phyloP scores from a whole-genome alignment of 148 eudicot genomes.

The Nyssa sinensis region DNA sequence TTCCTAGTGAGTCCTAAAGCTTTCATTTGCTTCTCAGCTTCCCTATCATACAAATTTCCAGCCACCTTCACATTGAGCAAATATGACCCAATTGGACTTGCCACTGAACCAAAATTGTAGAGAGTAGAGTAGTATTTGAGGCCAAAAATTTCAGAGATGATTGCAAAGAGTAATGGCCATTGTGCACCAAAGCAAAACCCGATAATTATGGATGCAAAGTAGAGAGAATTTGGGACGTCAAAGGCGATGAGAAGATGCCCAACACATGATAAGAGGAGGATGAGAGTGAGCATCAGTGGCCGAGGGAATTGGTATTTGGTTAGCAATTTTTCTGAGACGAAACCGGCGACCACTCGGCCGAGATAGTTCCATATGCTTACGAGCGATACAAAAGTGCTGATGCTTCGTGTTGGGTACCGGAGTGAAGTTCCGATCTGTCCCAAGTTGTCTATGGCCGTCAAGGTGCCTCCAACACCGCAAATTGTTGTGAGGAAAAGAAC shows the following conservation, averaged over 20 bases:
- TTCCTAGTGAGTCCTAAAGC: constrained; percentile 18
- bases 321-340: constrained; percentile 19
- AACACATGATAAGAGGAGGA: constrained; percentile 9
- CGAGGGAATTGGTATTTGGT: constrained; percentile 19
- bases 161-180: constrained; percentile 21
- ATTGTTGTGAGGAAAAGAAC: constrained; percentile 15
- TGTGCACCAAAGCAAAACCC: constrained; percentile 37
- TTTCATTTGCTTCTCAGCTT: constrained; percentile 30
- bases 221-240: constrained; percentile 20
- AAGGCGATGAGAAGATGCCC: constrained; percentile 27
- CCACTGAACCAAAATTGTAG: constrained; percentile 30
- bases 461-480: constrained; percentile 23
- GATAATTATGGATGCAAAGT: constrained; percentile 25
- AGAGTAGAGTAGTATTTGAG: constrained; percentile 31
- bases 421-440: constrained; percentile 26
- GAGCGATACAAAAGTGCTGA: constrained; percentile 24
- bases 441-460: constrained; percentile 19
- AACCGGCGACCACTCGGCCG: constrained; percentile 22
- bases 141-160: constrained; percentile 39
- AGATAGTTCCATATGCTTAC: constrained; percentile 33
- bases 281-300: constrained; percentile 19
- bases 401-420: constrained; percentile 10
- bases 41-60: constrained; percentile 28
- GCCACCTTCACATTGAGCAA: constrained; percentile 26
- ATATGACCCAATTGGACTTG: constrained; percentile 37